These are phyloP conservation scores for Pyrenula massariospora DNA, from an alignment of 495 filamentous ascomycete genomes.

Conservation along the genomic window DNA sequence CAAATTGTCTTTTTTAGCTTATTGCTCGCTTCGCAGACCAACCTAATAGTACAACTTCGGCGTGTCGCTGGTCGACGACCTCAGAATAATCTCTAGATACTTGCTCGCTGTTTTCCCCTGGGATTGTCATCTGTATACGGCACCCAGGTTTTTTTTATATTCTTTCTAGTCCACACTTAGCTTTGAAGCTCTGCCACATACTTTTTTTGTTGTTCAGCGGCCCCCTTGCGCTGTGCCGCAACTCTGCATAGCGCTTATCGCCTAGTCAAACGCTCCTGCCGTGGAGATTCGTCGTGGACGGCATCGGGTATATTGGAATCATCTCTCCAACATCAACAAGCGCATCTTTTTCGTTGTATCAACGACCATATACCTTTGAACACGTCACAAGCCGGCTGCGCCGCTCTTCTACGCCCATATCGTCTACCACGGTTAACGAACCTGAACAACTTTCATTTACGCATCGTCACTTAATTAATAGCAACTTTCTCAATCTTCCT, in stretches of 20 bases:
- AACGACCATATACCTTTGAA: background rate
- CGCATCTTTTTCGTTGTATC: background rate
- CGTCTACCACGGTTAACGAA: background rate
- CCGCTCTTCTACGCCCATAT: background rate
- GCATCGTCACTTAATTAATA: background rate
- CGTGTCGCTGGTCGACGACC: background rate
- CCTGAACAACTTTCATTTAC: background rate
- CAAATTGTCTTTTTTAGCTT: conserved; percentile 4
- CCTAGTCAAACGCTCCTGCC: background rate
- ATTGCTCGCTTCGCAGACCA: background rate
- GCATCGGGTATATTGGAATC: background rate
- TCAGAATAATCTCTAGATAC: background rate
- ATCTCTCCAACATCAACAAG: background rate
- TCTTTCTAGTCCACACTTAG: background rate
- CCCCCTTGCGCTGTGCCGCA: background rate
- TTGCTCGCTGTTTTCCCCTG: background rate
- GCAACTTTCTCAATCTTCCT: background rate
- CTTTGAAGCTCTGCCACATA: background rate
- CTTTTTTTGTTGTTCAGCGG: background rate
- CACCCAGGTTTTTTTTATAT: background rate
- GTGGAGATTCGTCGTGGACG: background rate
- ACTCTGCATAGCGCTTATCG: background rate
- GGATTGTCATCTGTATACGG: background rate
- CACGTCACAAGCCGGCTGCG: background rate
- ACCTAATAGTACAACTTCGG: background rate